Evolutionary conservation across 2,329 filamentous ascomycete genomes (phyloP), one percentile per base, ranked within the genome.

Genomic region (Alternaria ventricosa): DNA sequence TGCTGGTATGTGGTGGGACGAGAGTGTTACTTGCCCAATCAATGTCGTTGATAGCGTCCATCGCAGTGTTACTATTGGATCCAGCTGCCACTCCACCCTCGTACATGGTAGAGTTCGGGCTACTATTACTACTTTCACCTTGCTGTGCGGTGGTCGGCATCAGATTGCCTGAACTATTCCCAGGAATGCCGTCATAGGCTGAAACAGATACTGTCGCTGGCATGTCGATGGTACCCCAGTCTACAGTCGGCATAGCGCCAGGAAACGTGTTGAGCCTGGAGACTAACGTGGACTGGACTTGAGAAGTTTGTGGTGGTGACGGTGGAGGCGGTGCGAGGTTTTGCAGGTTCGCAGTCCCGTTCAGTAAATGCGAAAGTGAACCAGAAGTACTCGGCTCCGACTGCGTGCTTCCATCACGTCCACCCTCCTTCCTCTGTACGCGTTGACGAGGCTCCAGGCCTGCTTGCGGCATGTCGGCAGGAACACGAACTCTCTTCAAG

Each of bases 21-120:
- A 33, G 46, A 11, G 23, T 22, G 18, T 25, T 50, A 83, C 87
- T 81, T 79, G 90, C 89, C 89, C 89, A 91, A 69, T 92, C 88
- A 66, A 91, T 87, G 60, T 87, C 87, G 44, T 88, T 75, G 54
- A 74, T 67, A 15, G 63, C 65, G 55, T 73, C 69, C 66, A 75
- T 66, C 1, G 70, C 70, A 63, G 71, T 78, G 10, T 59, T 65
- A 4, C 61, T 61, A 10, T 64, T 51, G 8, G 60, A 57, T 41
- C 49, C 53, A 7, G 22, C 22, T n/a, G 46, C 12, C 22, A 53
- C 46, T 12, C 23, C 23, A 23, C 25, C 50, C 30, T 23, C 55
- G 20, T 66, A 59, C 12, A 57, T 57, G 11, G 28, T 41, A 5
- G 51, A 55, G 5, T 47, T 59, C 9, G 65, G 54, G 22, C 50